phyloP scores from a whole-genome alignment of 768 basidiomycete species.

The Xanthoconium stramineum region DNA sequence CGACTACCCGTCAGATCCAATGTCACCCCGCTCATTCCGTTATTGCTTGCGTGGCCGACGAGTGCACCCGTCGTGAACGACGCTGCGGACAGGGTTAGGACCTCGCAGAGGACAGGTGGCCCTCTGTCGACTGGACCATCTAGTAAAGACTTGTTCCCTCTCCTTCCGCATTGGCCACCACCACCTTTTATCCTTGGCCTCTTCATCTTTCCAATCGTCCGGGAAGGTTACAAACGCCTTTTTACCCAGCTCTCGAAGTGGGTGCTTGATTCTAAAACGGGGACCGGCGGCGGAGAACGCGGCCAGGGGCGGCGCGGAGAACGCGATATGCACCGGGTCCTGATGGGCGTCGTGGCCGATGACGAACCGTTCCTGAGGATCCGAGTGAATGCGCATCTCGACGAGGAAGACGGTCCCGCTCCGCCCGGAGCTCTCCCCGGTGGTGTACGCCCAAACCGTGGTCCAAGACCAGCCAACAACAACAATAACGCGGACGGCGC shows the following conservation, averaged over 20 bases:
- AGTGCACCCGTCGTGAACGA: slow-evolving; percentile 23
- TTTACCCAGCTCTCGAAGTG: slow-evolving; percentile 41
- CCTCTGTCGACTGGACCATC: not conserved
- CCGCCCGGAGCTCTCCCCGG: slow-evolving; percentile 13
- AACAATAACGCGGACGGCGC: slow-evolving; percentile 7
- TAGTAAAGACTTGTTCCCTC: slow-evolving; percentile 22
- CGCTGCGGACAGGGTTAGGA: not conserved
- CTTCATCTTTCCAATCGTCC: slow-evolving; percentile 48
- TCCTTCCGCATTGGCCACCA: slow-evolving; percentile 51
- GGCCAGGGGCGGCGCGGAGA: slow-evolving; percentile 15
- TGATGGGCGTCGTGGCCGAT: slow-evolving; percentile 24
- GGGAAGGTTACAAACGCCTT: slow-evolving; percentile 40
- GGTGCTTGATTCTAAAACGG: slow-evolving; percentile 39
- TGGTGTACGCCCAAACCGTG: slow-evolving; percentile 6
- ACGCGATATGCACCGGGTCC: slow-evolving; percentile 18
- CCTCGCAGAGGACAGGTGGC: not conserved
- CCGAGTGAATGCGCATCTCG: slow-evolving; percentile 34
- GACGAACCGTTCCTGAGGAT: slow-evolving; percentile 31
- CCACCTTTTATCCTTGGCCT: slow-evolving; percentile 56
- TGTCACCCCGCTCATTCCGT: slow-evolving; percentile 22
- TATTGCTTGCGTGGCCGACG: slow-evolving; percentile 29
- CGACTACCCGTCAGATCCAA: slow-evolving; percentile 43
- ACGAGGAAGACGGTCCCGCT: slow-evolving; percentile 21
- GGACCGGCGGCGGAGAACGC: slow-evolving; percentile 1
- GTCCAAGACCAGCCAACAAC: slow-evolving; percentile 14